Evolutionary conservation across 495 filamentous ascomycete species (phyloP).

Genomic region (Aspergillus steynii): DNA sequence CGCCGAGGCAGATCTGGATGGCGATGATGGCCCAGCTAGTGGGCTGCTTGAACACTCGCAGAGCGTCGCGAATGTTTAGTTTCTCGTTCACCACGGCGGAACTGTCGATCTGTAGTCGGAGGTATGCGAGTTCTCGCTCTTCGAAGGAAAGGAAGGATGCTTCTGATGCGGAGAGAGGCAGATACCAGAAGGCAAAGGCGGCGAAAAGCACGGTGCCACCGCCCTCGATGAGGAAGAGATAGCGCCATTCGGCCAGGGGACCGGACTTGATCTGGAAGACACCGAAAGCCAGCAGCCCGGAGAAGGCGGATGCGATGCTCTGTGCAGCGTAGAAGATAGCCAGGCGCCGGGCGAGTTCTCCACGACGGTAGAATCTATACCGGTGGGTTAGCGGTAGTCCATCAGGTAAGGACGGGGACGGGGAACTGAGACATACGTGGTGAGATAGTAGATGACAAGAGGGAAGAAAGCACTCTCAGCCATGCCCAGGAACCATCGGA

Average conservation of each 20-base stretch:
- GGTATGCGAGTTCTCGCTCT: slow-evolving; percentile 66
- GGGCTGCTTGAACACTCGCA: slow-evolving; percentile 60
- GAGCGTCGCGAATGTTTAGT: slow-evolving; percentile 61
- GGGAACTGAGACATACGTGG: slow-evolving; percentile 26
- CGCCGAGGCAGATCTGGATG: slow-evolving; percentile 71
- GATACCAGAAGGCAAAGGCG: slow-evolving; percentile 64
- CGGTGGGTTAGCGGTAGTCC: neutral
- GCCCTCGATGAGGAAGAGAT: slow-evolving; percentile 76
- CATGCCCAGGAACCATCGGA: slow-evolving; percentile 59
- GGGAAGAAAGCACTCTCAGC: slow-evolving; percentile 72
- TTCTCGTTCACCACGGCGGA: slow-evolving; percentile 68
- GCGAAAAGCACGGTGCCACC: slow-evolving; percentile 61
- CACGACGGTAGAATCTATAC: slow-evolving; percentile 62
- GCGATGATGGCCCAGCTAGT: slow-evolving; percentile 61
- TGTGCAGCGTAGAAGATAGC: slow-evolving; percentile 75
- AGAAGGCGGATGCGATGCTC: slow-evolving; percentile 70
- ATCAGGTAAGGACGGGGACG: neutral
- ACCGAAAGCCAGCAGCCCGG: slow-evolving; percentile 69
- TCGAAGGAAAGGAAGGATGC: slow-evolving; percentile 60
- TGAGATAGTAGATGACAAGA: slow-evolving; percentile 57
- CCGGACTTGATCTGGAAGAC: slow-evolving; percentile 68
- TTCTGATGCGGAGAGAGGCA: slow-evolving; percentile 61
- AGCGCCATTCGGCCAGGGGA: slow-evolving; percentile 59
- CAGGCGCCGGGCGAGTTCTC: slow-evolving; percentile 72
- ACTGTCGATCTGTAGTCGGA: slow-evolving; percentile 69